phyloP scores from a whole-genome alignment of 768 basidiomycete genomes.

The Tylopilus rubrobrunneus region DNA sequence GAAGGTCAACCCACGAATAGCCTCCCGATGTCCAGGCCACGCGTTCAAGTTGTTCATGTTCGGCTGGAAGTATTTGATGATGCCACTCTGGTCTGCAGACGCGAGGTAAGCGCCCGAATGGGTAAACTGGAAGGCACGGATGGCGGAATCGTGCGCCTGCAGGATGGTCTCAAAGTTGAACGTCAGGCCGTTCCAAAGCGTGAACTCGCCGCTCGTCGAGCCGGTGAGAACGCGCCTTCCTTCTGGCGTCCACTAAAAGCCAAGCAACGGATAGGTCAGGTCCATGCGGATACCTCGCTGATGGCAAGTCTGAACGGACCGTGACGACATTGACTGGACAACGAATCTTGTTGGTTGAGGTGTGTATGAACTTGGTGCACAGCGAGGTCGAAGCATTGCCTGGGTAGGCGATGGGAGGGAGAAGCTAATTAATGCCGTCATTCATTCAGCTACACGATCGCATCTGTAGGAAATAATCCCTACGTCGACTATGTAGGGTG shows the following conservation, averaged over 20 bases:
- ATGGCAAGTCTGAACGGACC: conserved; percentile 47
- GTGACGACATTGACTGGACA: conserved; percentile 96
- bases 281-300: background rate
- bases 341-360: conserved; percentile 96
- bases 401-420: conserved; percentile 90
- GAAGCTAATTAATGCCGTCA: conserved; percentile 53
- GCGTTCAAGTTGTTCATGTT: conserved; percentile 99
- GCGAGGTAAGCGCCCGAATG: conserved; percentile 92
- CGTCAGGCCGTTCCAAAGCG: conserved; percentile 96
- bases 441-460: conserved; percentile 23
- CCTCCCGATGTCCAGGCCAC: conserved; percentile 92
- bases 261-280: background rate
- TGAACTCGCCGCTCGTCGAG: conserved; percentile 96
- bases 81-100: conserved; percentile 87
- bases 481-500: conserved; percentile 89
- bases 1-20: conserved; percentile 87
- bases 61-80: conserved; percentile 98
- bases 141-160: conserved; percentile 96
- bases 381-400: conserved; percentile 89
- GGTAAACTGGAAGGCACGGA: conserved; percentile 86
- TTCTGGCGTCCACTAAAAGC: conserved; percentile 90
- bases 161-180: conserved; percentile 99
- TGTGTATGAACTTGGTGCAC: conserved; percentile 97
- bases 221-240: conserved; percentile 91
- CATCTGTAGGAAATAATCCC: conserved; percentile 27